These are phyloP conservation scores for Globisporangium emineosum DNA, from an alignment of 352 stramenopile species.

Conservation along the genomic window DNA sequence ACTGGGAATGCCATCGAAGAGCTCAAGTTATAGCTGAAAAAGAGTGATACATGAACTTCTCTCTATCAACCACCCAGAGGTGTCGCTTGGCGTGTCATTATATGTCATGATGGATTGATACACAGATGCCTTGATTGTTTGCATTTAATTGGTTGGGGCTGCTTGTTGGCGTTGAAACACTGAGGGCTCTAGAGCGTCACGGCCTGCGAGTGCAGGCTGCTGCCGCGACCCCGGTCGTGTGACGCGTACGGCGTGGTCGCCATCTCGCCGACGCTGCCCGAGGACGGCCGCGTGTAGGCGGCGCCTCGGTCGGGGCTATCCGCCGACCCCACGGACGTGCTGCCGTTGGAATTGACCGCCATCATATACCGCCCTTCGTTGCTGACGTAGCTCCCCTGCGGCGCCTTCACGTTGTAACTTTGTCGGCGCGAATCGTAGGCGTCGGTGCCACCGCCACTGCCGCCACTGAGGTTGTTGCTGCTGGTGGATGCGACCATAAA, in stretches of 20 bases:
- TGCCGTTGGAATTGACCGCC: neutral
- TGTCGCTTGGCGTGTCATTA: too few species aligned
- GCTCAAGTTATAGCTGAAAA: too few species aligned
- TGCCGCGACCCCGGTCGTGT: neutral
- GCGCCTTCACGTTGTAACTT: neutral
- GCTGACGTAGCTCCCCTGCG: conserved; percentile 1
- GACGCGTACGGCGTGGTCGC: conserved; percentile 5
- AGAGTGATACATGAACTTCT: too few species aligned
- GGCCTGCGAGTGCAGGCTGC: conserved; percentile 10
- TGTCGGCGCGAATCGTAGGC: conserved; percentile 3
- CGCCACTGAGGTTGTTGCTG: conserved; percentile 7
- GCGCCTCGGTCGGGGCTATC: conserved; percentile 5
- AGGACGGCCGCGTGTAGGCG: conserved; percentile 2
- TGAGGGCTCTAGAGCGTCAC: conserved; percentile 9
- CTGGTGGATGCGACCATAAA: neutral
- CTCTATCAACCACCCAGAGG: too few species aligned
- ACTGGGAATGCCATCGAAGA: too few species aligned
- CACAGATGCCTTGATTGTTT: neutral
- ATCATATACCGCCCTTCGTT: conserved; percentile 14
- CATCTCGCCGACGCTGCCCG: conserved; percentile 12
- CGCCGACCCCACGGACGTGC: neutral
- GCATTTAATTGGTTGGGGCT: neutral
- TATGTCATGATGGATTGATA: neutral
- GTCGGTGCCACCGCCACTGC: neutral
- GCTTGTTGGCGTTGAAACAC: neutral